Evolutionary conservation across 2,329 filamentous ascomycete genomes (phyloP).

Genomic region (Fusarium sp.): DNA sequence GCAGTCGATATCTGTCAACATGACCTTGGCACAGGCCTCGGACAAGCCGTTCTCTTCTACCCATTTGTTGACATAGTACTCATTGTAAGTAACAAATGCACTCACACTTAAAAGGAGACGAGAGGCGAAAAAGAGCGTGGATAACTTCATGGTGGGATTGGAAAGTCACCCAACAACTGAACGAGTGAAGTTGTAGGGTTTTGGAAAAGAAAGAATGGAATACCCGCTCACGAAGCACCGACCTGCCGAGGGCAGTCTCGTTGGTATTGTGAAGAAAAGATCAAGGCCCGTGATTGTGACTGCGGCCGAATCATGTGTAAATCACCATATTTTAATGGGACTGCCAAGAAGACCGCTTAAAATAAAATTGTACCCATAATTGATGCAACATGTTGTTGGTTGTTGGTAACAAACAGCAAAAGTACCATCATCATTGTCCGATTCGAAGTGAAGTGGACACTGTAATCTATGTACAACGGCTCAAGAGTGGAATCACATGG

Average conservation of each 20-base stretch:
- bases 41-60: not conserved
- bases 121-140: not conserved
- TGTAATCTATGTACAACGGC: fast-evolving
- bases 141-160: fast-evolving
- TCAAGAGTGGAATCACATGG: fast-evolving
- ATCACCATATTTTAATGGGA: not conserved
- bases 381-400: not conserved
- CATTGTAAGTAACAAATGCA: not conserved
- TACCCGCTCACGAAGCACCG: fast-evolving
- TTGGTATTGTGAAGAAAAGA: fast-evolving
- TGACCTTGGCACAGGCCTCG: not conserved
- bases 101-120: not conserved
- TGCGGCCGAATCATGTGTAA: not conserved
- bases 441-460: not conserved
- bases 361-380: not conserved
- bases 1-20: not conserved
- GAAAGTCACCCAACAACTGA: not conserved
- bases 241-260: fast-evolving
- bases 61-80: not conserved
- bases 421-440: not conserved
- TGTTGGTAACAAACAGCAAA: not conserved
- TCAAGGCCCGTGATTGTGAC: not conserved
- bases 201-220: not conserved
- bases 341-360: not conserved
- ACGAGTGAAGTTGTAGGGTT: not conserved